These are phyloP conservation scores for Coffea eugenioides DNA, from an alignment of 257 asterid genomes.

Conservation along the genomic window DNA sequence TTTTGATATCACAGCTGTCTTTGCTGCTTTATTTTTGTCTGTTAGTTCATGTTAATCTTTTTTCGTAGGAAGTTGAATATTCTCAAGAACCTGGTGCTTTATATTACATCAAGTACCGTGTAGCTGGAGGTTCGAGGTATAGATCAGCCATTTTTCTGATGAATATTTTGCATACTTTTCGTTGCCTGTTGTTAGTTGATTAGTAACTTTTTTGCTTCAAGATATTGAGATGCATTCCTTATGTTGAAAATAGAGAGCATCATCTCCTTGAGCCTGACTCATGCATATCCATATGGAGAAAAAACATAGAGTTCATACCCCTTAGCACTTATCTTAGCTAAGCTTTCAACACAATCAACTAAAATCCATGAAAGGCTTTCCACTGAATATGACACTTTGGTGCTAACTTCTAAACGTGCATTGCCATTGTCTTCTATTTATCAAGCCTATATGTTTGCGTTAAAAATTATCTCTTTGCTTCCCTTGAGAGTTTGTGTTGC, in stretches of 20 bases:
- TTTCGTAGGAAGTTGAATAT: conserved; percentile 86
- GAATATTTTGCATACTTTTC: not conserved
- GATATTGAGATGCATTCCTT: not conserved
- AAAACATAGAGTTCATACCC: not conserved
- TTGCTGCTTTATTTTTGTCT: conserved; percentile 9
- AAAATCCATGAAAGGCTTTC: not conserved
- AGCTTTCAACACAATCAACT: not conserved
- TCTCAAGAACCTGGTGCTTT: conserved; percentile 91
- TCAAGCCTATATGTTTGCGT: not conserved
- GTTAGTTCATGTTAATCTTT: conserved; percentile 13
- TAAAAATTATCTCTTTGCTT: not conserved
- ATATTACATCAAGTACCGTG: conserved; percentile 95
- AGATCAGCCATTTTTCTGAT: not conserved
- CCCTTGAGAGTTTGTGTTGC: too few species aligned
- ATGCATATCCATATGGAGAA: not conserved
- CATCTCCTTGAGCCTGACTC: not conserved
- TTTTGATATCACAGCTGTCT: conserved; percentile 6
- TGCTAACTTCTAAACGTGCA: not conserved
- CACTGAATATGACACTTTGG: not conserved
- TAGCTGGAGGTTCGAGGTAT: conserved; percentile 98
- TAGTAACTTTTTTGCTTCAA: not conserved
- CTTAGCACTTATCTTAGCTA: not conserved
- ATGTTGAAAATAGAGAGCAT: not conserved
- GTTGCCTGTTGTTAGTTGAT: not conserved
- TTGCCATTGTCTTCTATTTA: not conserved